Percentiles rank a stretch among this genome's conserved stretches.
These are phyloP conservation scores for Cordyceps cateniannulata DNA, from an alignment of 2,329 filamentous ascomycete species.

Conservation along the genomic window DNA sequence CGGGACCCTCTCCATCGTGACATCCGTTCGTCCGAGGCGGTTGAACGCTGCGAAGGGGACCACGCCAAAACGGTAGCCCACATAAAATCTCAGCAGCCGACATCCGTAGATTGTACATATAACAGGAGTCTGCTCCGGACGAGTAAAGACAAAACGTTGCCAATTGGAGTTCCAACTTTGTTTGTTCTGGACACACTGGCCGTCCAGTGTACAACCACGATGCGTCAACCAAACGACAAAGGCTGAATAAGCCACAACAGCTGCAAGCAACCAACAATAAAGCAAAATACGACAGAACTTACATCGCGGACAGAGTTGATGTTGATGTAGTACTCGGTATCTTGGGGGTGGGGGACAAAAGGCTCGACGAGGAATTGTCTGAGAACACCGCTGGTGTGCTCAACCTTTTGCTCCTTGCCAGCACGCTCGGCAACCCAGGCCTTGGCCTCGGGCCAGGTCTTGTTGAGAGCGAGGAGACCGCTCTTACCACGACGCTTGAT, in stretches of 20 bases:
- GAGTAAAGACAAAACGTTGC: background rate
- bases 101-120: background rate
- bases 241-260: background rate
- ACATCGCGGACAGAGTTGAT: constrained; percentile 99
- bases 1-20: constrained; percentile 25
- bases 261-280: constrained; percentile 16
- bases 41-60: constrained; percentile 22
- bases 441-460: constrained; percentile 89
- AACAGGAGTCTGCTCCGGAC: background rate
- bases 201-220: background rate
- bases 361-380: constrained; percentile 97
- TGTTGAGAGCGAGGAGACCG: constrained; percentile 91
- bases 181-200: background rate
- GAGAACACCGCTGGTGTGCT: constrained; percentile 81
- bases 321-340: constrained; percentile 99
- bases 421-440: constrained; percentile 91
- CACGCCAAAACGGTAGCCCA: constrained; percentile 12
- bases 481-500: constrained; percentile 99
- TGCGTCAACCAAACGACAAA: background rate
- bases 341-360: constrained; percentile 90
- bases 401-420: constrained; percentile 86
- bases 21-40: constrained; percentile 34
- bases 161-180: background rate
- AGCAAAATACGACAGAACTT: constrained; percentile 42
- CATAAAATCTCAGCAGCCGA: constrained; percentile 5